Conservation (phyloP, 345 rosid genomes). For the Angophora floribunda region DNA sequence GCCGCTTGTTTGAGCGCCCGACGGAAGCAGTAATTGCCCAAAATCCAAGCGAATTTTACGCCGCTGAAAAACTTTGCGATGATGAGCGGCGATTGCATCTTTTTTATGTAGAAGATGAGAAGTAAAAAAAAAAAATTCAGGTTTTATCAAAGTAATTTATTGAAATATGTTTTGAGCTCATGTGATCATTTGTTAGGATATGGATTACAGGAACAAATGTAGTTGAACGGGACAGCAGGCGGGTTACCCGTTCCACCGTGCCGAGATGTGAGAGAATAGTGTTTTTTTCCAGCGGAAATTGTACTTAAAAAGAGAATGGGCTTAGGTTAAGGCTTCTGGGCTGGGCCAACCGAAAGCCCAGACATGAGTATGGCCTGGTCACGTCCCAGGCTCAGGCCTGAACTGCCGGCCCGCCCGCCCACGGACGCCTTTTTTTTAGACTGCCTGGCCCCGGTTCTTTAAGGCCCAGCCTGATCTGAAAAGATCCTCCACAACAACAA, state of each 20-base stretch:
- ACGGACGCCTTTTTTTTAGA: not conserved
- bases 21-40: not conserved
- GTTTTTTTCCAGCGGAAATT: not conserved
- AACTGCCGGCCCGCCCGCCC: not conserved
- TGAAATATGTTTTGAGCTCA: not conserved
- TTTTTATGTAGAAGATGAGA: not conserved
- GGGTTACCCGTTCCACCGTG: no score
- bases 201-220: no score
- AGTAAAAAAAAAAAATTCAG: not conserved
- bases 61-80: not conserved
- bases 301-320: not conserved
- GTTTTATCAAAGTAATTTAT: not conserved
- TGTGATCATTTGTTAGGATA: no score
- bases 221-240: no score
- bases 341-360: not conserved
- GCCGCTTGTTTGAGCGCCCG: not conserved
- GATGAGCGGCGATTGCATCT: not conserved
- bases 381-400: not conserved
- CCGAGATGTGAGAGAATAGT: not conserved
- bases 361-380: not conserved
- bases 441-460: not conserved
- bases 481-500: not conserved
- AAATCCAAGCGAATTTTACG: not conserved
- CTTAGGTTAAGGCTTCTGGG: not conserved
- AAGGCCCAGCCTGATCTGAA: not conserved